Conservation (phyloP, 2,329 filamentous ascomycete species). For the Scleromitrula shiraiana region DNA sequence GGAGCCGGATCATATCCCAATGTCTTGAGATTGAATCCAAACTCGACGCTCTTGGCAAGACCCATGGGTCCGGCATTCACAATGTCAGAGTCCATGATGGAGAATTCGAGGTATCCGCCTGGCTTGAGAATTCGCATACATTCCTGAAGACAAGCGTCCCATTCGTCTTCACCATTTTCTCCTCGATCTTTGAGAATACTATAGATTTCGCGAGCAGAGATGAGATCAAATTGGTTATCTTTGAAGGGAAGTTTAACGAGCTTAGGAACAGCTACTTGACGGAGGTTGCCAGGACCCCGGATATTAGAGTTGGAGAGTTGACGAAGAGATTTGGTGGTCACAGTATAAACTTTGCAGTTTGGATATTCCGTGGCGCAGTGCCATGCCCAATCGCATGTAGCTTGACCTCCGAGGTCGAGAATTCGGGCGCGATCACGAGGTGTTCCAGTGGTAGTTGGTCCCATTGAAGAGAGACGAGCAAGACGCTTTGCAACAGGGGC, state of each 20-base stretch:
- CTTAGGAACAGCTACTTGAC: conserved; percentile 67
- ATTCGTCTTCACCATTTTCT: conserved; percentile 70
- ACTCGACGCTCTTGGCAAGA: conserved; percentile 81
- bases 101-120: conserved; percentile 87
- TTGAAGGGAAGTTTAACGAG: conserved; percentile 79
- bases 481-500: conserved; percentile 57
- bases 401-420: conserved; percentile 78
- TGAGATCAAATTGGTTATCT: conserved; percentile 79
- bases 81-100: conserved; percentile 81
- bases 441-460: conserved; percentile 36
- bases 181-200: conserved; percentile 68
- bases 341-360: conserved; percentile 79
- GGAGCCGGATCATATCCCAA: conserved; percentile 83
- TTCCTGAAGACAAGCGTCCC: conserved; percentile 75
- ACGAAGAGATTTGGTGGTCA: conserved; percentile 64
- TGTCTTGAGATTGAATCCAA: conserved; percentile 81
- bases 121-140: conserved; percentile 85
- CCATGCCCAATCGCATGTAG: conserved; percentile 93
- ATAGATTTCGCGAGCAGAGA: conserved; percentile 83
- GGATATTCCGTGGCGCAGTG: conserved; percentile 80
- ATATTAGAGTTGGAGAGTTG: conserved; percentile 68
- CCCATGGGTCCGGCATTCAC: conserved; percentile 74
- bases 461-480: conserved; percentile 44
- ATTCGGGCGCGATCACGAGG: conserved; percentile 54
- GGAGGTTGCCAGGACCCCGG: conserved; percentile 80